phyloP scores from a whole-genome alignment of 306 rosid genomes.

The Cucurbita ficifolia region DNA sequence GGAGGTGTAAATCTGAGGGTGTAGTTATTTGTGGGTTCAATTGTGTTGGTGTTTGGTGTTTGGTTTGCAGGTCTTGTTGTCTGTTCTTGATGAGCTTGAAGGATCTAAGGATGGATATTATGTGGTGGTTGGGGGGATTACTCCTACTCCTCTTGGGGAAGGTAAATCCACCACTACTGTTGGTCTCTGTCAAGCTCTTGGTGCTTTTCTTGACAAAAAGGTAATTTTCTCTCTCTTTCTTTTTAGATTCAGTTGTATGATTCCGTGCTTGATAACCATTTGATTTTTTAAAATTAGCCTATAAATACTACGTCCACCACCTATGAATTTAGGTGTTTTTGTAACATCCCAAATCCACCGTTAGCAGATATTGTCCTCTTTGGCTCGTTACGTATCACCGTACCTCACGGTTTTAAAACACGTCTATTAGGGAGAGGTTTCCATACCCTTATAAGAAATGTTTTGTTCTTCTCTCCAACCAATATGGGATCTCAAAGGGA shows the following conservation, averaged over 20 bases:
- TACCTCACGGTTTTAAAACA: no score
- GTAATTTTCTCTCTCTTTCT: constrained; percentile 12
- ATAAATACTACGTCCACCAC: no score
- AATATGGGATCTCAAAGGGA: no score
- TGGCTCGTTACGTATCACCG: no score
- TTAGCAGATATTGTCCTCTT: no score
- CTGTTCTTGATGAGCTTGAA: constrained; percentile 58
- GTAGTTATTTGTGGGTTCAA: background rate
- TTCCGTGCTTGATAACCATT: no score
- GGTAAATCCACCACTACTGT: constrained; percentile 98
- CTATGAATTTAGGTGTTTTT: no score
- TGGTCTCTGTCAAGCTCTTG: constrained; percentile 97
- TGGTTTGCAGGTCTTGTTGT: constrained; percentile 52
- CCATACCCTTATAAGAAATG: no score
- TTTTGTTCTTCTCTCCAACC: no score
- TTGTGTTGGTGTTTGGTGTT: background rate
- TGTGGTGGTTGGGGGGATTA: constrained; percentile 96
- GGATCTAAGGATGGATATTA: constrained; percentile 66
- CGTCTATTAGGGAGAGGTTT: no score
- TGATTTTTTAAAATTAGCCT: no score
- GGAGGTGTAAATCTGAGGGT: background rate
- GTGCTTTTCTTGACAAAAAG: constrained; percentile 93
- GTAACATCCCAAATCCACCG: no score
- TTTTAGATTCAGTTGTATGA: background rate
- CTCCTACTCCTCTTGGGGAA: constrained; percentile 98